These are phyloP conservation scores for Euphorbia celastroides DNA, from an alignment of 441 rosid species.

Conservation along the genomic window DNA sequence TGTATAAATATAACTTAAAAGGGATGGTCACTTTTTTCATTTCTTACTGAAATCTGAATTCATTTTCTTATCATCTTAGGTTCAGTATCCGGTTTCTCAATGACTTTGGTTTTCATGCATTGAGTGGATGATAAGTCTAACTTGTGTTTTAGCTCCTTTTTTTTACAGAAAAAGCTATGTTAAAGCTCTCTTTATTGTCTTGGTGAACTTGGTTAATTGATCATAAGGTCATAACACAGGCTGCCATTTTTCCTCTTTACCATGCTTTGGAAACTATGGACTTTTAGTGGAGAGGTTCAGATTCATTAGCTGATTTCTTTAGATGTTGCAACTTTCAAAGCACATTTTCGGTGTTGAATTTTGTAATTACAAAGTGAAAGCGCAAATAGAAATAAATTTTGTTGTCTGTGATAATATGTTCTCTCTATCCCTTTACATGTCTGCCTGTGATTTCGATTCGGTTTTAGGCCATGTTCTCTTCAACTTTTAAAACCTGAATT, in stretches of 20 bases:
- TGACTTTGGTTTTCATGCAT: not conserved
- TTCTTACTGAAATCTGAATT: not conserved
- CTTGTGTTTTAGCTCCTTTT: not conserved
- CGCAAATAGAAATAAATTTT: not conserved
- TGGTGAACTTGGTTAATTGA: not conserved
- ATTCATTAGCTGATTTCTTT: not conserved
- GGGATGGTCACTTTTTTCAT: not conserved
- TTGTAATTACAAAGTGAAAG: not conserved
- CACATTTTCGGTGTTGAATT: not conserved
- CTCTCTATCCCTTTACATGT: not conserved
- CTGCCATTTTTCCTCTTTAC: not conserved
- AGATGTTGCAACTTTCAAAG: not conserved
- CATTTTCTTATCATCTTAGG: not conserved
- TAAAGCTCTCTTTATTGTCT: not conserved
- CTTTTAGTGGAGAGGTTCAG: not conserved
- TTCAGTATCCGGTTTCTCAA: not conserved
- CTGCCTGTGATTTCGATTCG: not conserved
- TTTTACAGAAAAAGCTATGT: not conserved
- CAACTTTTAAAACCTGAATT: no score
- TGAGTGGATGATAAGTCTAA: not conserved
- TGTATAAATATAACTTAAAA: not conserved
- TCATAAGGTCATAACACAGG: not conserved
- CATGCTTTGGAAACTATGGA: slow-evolving; percentile 3
- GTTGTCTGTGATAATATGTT: not conserved
- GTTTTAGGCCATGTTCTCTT: no score